phyloP scores from a whole-genome alignment of 2,329 filamentous ascomycete species.

The Penicillium sp. region DNA sequence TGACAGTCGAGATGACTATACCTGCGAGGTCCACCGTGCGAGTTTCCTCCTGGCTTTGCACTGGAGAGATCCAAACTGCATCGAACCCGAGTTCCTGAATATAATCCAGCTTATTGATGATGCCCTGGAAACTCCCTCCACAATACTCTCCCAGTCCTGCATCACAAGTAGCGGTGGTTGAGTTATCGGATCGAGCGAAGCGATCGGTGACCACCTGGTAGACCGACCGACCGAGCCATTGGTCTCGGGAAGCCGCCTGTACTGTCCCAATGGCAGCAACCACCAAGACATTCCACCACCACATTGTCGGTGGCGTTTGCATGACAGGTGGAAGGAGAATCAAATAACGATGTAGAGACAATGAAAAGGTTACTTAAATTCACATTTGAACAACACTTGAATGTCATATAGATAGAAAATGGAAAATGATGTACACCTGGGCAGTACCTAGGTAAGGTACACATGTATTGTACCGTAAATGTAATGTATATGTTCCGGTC shows the following conservation, averaged over 20 bases:
- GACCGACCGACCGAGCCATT: conserved; percentile 43
- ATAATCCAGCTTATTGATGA: conserved; percentile 48
- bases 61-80: conserved; percentile 50
- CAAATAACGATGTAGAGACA: neutral
- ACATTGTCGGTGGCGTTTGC: conserved; percentile 12
- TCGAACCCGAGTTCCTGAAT: conserved; percentile 50
- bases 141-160: conserved; percentile 39
- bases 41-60: conserved; percentile 39
- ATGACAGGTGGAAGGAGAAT: neutral
- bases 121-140: conserved; percentile 48
- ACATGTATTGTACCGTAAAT: neutral
- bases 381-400: neutral
- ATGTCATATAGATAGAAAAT: neutral
- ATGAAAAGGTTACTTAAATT: conserved; percentile 2
- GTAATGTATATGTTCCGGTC: neutral
- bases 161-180: conserved; percentile 33
- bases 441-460: neutral
- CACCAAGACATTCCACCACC: conserved; percentile 9
- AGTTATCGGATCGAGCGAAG: conserved; percentile 41
- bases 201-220: conserved; percentile 47
- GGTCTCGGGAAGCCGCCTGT: conserved; percentile 26
- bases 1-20: conserved; percentile 50
- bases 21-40: conserved; percentile 35
- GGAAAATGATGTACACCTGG: neutral
- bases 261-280: conserved; percentile 6